Evolutionary conservation across 805 yeast genomes (phyloP).

Genomic region (Nakazawaea wyomingensis): DNA sequence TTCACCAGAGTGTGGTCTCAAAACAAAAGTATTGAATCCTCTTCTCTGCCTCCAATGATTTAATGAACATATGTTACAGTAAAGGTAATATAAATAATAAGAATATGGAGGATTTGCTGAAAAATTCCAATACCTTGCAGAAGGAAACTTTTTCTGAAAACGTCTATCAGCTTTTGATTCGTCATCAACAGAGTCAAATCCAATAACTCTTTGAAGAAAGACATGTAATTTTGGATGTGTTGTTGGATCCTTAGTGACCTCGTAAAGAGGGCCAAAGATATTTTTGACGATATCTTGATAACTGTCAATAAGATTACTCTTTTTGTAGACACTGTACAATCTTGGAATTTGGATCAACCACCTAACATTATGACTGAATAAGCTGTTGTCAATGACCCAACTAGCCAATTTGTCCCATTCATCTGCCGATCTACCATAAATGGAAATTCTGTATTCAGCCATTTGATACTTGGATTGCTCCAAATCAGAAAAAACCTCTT

Average conservation of each 20-base stretch:
- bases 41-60: conserved; percentile 76
- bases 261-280: conserved; percentile 82
- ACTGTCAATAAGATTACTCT: conserved; percentile 57
- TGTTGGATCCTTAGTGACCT: conserved; percentile 79
- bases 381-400: conserved; percentile 92
- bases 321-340: conserved; percentile 83
- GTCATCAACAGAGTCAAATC: conserved; percentile 98
- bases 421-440: conserved; percentile 81
- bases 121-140: conserved; percentile 78
- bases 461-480: conserved; percentile 95
- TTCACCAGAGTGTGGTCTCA: conserved; percentile 98
- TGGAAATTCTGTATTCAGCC: conserved; percentile 93
- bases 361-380: conserved; percentile 89
- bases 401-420: conserved; percentile 96
- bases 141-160: conserved; percentile 75
- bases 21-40: conserved; percentile 82
- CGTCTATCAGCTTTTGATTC: conserved; percentile 89
- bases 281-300: conserved; percentile 78
- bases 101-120: conserved; percentile 94
- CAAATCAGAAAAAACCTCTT: conserved; percentile 89
- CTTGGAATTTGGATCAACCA: conserved; percentile 97
- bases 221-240: conserved; percentile 88
- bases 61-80: conserved; percentile 79
- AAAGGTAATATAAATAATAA: conserved; percentile 85
- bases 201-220: conserved; percentile 89